Evolutionary conservation across 2,329 filamentous ascomycete genomes (phyloP), one percentile per base, ranked within the genome.

Genomic region (Penicillium paneum): DNA sequence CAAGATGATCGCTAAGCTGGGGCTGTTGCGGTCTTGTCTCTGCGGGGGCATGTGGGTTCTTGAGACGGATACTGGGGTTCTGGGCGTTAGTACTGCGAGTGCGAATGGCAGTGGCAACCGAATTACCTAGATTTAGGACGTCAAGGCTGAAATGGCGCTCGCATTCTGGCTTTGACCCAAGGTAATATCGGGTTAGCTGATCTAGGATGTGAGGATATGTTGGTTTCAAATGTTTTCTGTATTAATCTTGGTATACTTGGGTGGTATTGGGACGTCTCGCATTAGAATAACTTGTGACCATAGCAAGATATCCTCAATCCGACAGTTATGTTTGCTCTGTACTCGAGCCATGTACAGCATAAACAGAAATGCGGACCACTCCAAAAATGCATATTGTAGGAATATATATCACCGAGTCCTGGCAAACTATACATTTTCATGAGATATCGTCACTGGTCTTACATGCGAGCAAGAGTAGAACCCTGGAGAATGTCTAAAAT

Each of bases 31-130:
- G 32, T 66, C 64, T 54, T 76, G 74, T 68, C 63, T 74, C 49
- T 76, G 74, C 59, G 72, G 73, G 29, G 74, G 72, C 6, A 68
- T 72, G 66, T 76, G 72, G 72, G 64, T 67, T 41, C 50, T 74
- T 38, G 73, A 74, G 60, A 48, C 59, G 7, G 66, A 64, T 28
- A 19, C 38, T 48, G 56, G 43, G 49, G 41, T 34, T 24, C 19
- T 38, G 31, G 35, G 26, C 11, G 11, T 26, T 44, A 34, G n/a
- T 3, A 28, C 8, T 19, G 17, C n/a, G n/a, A 29, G 8, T 38
- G 26, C 15, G 26, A 31, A 21, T 32, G 34, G 49, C 19, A 29
- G 13, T 56, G 34, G 49, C n/a, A 32, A 26, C 26, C 35, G 39
- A 26, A n/a, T 24, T 43, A 24, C 19, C 35, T 28, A 41, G 21